A percentile compares a stretch with the other conserved stretches of the same genome.
Conservation (phyloP, 2,329 filamentous ascomycete genomes). For the Penicillium sp. region DNA sequence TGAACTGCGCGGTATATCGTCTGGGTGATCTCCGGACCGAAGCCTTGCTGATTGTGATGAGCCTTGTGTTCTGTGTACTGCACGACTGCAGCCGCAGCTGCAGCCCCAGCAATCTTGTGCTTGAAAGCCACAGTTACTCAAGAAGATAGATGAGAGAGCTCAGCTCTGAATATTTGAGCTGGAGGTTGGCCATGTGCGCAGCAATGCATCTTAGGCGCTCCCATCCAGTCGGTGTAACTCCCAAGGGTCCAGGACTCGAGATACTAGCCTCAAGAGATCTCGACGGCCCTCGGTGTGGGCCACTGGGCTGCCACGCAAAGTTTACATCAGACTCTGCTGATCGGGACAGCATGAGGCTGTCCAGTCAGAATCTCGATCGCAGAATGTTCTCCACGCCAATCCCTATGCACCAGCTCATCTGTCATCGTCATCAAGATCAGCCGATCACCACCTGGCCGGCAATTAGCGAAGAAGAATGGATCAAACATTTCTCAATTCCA, state of each 20-base stretch:
- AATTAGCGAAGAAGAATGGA: background rate
- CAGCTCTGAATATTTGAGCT: background rate
- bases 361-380: background rate
- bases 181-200: slow-evolving; percentile 21
- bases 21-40: slow-evolving; percentile 1
- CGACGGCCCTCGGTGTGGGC: slow-evolving; percentile 1
- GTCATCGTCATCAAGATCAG: slow-evolving; percentile 6
- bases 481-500: background rate
- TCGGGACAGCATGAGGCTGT: slow-evolving; percentile 1
- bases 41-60: slow-evolving; percentile 18
- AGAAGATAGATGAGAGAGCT: slow-evolving; percentile 2
- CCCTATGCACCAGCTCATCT: slow-evolving; percentile 5
- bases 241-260: background rate
- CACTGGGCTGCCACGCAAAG: background rate
- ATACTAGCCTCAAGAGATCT: slow-evolving; percentile 7
- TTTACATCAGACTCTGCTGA: slow-evolving; percentile 2
- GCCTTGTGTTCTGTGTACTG: slow-evolving; percentile 1
- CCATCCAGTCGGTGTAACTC: slow-evolving; percentile 23
- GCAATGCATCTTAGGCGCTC: slow-evolving; percentile 9
- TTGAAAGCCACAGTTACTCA: background rate
- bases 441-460: background rate
- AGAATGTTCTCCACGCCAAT: slow-evolving; percentile 6
- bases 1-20: slow-evolving; percentile 22
- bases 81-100: slow-evolving; percentile 5
- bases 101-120: background rate